phyloP scores from a whole-genome alignment of 805 yeast genomes.

The Saccharomycopsis sp. region DNA sequence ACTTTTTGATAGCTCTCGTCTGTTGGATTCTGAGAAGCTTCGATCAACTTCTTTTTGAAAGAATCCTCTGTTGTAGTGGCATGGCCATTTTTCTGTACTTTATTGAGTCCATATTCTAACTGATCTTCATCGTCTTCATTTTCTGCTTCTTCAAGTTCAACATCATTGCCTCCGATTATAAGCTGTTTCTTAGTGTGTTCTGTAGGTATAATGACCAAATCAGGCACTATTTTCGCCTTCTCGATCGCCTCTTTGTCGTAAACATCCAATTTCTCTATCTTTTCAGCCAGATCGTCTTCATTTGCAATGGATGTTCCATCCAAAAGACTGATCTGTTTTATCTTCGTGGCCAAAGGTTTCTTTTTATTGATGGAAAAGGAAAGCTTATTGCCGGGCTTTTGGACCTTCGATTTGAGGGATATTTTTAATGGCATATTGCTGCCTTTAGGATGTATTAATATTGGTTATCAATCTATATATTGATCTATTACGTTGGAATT shows the following conservation, averaged over 20 bases:
- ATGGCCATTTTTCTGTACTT: not conserved
- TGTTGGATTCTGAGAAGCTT: slow-evolving; percentile 35
- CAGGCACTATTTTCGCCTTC: not conserved
- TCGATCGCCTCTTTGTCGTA: slow-evolving; percentile 8
- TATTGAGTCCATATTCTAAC: not conserved
- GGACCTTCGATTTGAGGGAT: not conserved
- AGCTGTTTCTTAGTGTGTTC: not conserved
- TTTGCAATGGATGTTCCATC: not conserved
- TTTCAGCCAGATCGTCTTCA: not conserved
- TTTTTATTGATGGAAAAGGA: not conserved
- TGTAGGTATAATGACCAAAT: not conserved
- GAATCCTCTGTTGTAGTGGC: slow-evolving; percentile 25
- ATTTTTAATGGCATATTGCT: not conserved
- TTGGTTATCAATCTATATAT: too few species aligned
- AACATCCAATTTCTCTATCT: slow-evolving; percentile 4
- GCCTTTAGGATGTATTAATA: too few species aligned
- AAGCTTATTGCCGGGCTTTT: not conserved
- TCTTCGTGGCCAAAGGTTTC: not conserved
- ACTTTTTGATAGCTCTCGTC: slow-evolving; percentile 55
- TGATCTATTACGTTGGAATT: too few species aligned
- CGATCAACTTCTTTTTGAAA: not conserved
- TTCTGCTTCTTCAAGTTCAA: not conserved
- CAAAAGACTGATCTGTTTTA: not conserved
- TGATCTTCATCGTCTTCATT: not conserved
- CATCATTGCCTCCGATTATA: not conserved